Evolutionary conservation across 2,329 filamentous ascomycete species (phyloP), one percentile per base, ranked within the genome.

Genomic region (Colletotrichum aenigma): DNA sequence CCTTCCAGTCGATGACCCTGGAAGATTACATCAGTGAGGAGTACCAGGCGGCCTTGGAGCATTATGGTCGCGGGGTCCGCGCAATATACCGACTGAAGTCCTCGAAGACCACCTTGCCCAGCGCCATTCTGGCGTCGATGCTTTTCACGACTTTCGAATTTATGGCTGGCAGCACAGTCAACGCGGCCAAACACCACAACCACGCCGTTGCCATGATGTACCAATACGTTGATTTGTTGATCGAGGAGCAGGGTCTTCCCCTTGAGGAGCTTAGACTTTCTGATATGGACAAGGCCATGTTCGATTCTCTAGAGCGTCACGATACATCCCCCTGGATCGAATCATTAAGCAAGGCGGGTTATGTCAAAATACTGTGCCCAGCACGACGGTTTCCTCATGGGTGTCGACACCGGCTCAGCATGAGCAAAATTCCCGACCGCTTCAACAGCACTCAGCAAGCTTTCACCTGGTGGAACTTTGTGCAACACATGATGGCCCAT

Each of bases 181-280:
- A 56, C 3, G 71, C 71, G 16, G n/a, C 38, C n/a, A 32, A 48
- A 9, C 75, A 75, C 26, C 71, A 66, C 26, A 52, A 55, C 38
- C 66, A 74, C 61, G 38, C 70, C 4, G 66, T 68, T 3, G 70
- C 70, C 61, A 74, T 76, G 56, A 76, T 74, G 71, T 61, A 61
- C 15, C 71, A 76, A 24, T 56, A 74, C 18, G 7, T 76, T 21
- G 28, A 61, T 24, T 4, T 58, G 18, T 16, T 55, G 32, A 18
- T 52, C 1, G 55, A 60, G 52, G 21, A 56, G 28, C 58, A 68
- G 4, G 18, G 66, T 2, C 58, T 74, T 7, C 30, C 60, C 4
- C 30, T 75, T 6, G 36, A 65, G 13, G 21, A 30, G 16, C 55
- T 76, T 36, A 32, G 10, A 5, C 30, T 76, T 7, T 56, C 66